phyloP scores from a whole-genome alignment of 352 stramenopile species.

The Nothophytophthora sp. region DNA sequence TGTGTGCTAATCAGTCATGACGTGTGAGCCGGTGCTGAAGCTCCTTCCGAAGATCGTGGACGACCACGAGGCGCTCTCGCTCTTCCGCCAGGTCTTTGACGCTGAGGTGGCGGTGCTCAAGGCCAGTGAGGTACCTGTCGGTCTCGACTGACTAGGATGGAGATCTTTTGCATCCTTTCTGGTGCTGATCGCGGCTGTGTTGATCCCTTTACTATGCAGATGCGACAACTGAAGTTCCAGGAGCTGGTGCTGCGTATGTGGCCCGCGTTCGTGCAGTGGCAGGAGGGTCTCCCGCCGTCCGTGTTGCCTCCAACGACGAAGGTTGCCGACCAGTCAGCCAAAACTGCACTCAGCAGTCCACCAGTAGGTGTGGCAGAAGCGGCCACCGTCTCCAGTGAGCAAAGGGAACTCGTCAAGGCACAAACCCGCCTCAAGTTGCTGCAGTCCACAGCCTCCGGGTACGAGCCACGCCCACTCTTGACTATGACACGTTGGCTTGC shows the following conservation, averaged over 20 bases:
- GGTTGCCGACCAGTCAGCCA: constrained; percentile 3
- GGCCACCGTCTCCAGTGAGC: constrained; percentile 11
- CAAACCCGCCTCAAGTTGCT: constrained; percentile 40
- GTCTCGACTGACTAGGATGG: neutral
- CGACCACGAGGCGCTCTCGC: constrained; percentile 60
- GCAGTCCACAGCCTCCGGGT: constrained; percentile 57
- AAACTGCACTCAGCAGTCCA: neutral
- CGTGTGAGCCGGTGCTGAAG: constrained; percentile 69
- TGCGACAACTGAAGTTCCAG: constrained; percentile 63
- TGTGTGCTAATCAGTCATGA: constrained; percentile 31
- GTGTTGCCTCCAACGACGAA: constrained; percentile 21
- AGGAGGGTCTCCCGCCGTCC: constrained; percentile 38
- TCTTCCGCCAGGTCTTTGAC: constrained; percentile 67
- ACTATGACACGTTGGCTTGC: too few relatives aligned
- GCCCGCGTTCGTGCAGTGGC: constrained; percentile 65
- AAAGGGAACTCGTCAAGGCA: constrained; percentile 10
- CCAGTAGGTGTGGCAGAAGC: constrained; percentile 7
- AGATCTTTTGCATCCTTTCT: too few relatives aligned
- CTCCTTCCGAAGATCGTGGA: constrained; percentile 72
- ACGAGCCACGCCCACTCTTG: too few relatives aligned
- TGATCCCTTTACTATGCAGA: constrained; percentile 14
- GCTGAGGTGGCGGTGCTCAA: constrained; percentile 45
- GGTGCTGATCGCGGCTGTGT: too few relatives aligned
- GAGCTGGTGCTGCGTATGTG: constrained; percentile 81
- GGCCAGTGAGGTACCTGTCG: constrained; percentile 31